Conservation (phyloP, 352 stramenopile genomes). For the Phytopythium delawarense region DNA sequence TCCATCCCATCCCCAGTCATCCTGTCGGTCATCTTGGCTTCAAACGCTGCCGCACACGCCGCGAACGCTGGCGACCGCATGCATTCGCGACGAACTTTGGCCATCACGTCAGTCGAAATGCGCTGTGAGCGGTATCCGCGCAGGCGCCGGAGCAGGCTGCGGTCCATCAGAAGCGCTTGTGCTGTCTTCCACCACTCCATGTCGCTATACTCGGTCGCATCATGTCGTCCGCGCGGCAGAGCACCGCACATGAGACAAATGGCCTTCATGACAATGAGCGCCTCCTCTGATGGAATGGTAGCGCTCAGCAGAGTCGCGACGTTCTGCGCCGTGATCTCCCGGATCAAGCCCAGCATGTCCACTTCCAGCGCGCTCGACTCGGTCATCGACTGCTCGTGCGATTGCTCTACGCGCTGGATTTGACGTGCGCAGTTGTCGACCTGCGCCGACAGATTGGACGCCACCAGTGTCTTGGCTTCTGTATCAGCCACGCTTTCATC, state of each 20-base stretch:
- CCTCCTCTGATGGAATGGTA: constrained; percentile 40
- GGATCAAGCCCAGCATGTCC: constrained; percentile 56
- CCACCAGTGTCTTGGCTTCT: constrained; percentile 50
- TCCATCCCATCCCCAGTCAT: neutral
- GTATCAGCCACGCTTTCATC: constrained; percentile 76
- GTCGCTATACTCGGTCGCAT: constrained; percentile 66
- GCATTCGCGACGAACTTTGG: constrained; percentile 74
- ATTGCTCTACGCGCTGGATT: constrained; percentile 41
- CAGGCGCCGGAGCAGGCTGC: constrained; percentile 52
- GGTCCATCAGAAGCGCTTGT: constrained; percentile 79
- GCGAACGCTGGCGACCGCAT: constrained; percentile 43
- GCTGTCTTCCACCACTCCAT: constrained; percentile 79
- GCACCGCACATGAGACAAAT: constrained; percentile 68
- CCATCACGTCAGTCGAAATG: constrained; percentile 63
- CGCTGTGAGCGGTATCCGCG: constrained; percentile 44
- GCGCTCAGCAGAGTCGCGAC: constrained; percentile 62
- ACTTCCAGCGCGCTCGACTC: constrained; percentile 54
- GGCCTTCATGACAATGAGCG: constrained; percentile 65
- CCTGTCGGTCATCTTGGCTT: constrained; percentile 6
- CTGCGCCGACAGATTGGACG: constrained; percentile 38
- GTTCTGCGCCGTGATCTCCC: constrained; percentile 69
- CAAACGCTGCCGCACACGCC: constrained; percentile 24
- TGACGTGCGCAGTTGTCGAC: constrained; percentile 54
- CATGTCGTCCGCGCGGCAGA: constrained; percentile 42
- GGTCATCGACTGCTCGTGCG: constrained; percentile 40